phyloP scores from a whole-genome alignment of 352 stramenopile genomes.

The Lagenidium giganteum region DNA sequence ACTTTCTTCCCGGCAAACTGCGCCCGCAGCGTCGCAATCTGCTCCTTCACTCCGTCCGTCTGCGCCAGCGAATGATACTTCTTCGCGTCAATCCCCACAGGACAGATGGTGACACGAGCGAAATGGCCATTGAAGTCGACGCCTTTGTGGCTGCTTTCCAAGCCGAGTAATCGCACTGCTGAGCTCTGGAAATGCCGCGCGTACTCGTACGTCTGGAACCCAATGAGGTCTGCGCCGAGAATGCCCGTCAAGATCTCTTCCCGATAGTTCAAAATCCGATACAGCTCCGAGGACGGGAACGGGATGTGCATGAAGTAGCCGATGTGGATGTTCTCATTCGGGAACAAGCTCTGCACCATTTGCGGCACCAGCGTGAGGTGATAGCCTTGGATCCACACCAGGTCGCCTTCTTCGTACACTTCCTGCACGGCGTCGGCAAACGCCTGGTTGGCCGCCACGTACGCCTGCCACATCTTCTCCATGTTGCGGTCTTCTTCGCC shows the following conservation, averaged over 20 bases:
- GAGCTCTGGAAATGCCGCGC: conserved; percentile 87
- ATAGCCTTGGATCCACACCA: conserved; percentile 90
- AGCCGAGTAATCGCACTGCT: conserved; percentile 75
- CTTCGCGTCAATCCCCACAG: conserved; percentile 82
- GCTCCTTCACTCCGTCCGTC: conserved; percentile 58
- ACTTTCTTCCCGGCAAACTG: conserved; percentile 83
- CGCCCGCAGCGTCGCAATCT: conserved; percentile 44
- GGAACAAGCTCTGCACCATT: conserved; percentile 86
- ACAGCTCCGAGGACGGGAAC: conserved; percentile 87
- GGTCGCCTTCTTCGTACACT: conserved; percentile 85
- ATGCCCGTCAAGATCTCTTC: conserved; percentile 86
- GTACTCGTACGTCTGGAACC: conserved; percentile 90
- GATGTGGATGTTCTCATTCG: conserved; percentile 87
- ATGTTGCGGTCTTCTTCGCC: conserved; percentile 58
- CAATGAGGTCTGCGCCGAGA: conserved; percentile 83
- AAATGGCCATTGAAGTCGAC: conserved; percentile 89
- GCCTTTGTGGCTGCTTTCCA: conserved; percentile 86
- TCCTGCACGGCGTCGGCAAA: conserved; percentile 86
- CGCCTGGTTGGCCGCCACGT: conserved; percentile 81
- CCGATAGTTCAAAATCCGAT: conserved; percentile 85
- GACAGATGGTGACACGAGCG: conserved; percentile 81
- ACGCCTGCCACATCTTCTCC: conserved; percentile 88
- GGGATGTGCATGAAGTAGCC: conserved; percentile 90
- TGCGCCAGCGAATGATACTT: conserved; percentile 68
- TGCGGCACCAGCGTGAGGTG: conserved; percentile 86